Evolutionary conservation across 75 land plant genomes (phyloP).

Genomic region (Pinus albicaulis): DNA sequence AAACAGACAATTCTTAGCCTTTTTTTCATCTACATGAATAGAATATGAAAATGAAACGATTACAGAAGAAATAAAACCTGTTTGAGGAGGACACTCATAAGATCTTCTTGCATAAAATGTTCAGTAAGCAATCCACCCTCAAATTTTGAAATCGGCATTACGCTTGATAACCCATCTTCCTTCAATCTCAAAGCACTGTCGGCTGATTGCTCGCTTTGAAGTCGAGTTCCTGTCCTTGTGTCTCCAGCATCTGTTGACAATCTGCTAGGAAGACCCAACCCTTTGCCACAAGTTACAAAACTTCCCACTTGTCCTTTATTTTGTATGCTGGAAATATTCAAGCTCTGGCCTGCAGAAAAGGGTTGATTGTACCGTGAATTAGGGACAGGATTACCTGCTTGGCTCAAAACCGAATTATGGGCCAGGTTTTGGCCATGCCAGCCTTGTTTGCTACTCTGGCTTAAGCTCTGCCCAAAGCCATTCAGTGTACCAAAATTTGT

Average conservation of each 20-base stretch:
- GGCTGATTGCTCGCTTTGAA: background rate
- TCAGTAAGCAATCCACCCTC: conserved; percentile 10
- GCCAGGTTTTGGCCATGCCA: background rate
- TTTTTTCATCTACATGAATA: background rate
- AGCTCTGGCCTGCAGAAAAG: background rate
- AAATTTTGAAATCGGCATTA: conserved; percentile 8
- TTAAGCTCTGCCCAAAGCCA: background rate
- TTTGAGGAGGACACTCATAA: conserved; percentile 37
- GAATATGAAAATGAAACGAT: background rate
- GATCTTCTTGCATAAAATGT: conserved; percentile 42
- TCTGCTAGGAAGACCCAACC: background rate
- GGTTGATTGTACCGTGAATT: background rate
- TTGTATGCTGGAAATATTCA: background rate
- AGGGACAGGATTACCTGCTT: background rate
- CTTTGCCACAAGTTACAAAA: background rate
- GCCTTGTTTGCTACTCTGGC: background rate
- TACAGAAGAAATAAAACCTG: conserved; percentile 28
- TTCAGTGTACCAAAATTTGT: background rate
- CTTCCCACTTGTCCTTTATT: background rate
- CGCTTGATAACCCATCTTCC: background rate
- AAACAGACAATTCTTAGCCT: background rate
- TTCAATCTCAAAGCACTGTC: background rate
- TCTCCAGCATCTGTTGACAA: background rate
- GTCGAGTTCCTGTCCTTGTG: background rate
- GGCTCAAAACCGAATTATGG: background rate